Conservation (phyloP, 768 basidiomycete species). For the Tricholomella constricta region DNA sequence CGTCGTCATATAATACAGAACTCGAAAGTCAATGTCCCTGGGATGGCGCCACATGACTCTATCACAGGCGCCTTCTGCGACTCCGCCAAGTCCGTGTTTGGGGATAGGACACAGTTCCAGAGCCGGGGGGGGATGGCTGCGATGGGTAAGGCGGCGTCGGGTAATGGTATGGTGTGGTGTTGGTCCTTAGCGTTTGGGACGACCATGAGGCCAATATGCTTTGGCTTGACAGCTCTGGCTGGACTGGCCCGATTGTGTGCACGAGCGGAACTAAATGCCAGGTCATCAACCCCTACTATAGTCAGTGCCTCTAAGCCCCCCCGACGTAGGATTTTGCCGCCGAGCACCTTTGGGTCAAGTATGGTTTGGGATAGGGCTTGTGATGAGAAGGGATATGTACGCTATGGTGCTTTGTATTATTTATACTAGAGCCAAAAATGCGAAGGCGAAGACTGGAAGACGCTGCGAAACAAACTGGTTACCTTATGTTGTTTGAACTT, state of each 20-base stretch:
- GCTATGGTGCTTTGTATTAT: no score
- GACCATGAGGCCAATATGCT: constrained; percentile 60
- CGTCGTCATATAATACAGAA: constrained; percentile 52
- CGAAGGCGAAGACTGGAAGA: no score
- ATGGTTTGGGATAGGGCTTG: no score
- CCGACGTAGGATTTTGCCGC: no score
- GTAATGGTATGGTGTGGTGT: constrained; percentile 47
- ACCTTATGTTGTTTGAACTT: no score
- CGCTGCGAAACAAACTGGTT: no score
- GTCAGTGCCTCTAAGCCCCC: constrained; percentile 26
- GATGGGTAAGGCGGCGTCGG: constrained; percentile 38
- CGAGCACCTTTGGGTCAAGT: no score
- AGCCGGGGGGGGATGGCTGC: constrained; percentile 41
- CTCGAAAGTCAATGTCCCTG: constrained; percentile 47
- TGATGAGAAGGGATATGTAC: no score
- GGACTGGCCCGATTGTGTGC: no score
- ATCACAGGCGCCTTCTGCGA: constrained; percentile 53
- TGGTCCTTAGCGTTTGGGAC: constrained; percentile 50
- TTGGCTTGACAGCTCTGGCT: constrained; percentile 49
- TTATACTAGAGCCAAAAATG: no score
- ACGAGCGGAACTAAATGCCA: constrained; percentile 25
- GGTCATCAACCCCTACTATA: constrained; percentile 30
- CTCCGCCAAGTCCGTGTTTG: constrained; percentile 48
- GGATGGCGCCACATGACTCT: no score
- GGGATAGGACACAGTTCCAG: constrained; percentile 48